These are phyloP conservation scores for Phytophthora ramorum DNA, from an alignment of 352 stramenopile genomes.

Conservation along the genomic window DNA sequence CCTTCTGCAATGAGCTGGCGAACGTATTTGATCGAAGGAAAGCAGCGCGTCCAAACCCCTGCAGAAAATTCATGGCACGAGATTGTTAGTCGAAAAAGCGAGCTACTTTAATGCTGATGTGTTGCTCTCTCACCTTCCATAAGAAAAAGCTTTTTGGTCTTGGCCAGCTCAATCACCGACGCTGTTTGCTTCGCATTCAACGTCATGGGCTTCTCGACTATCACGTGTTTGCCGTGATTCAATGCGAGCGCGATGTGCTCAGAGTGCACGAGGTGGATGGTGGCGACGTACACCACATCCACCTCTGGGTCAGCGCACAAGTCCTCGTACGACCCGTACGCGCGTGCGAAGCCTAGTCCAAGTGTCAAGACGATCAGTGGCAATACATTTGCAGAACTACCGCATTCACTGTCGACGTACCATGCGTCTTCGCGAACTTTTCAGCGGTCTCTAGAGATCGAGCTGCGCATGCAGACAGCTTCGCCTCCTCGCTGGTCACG, in stretches of 20 bases:
- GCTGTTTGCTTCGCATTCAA: slow-evolving; percentile 82
- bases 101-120: slow-evolving; percentile 16
- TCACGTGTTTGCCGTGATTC: slow-evolving; percentile 86
- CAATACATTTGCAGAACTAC: background rate
- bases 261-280: slow-evolving; percentile 85
- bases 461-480: slow-evolving; percentile 52
- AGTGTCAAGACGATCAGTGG: background rate
- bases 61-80: slow-evolving; percentile 56
- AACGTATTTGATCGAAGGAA: slow-evolving; percentile 71
- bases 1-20: slow-evolving; percentile 53
- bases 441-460: slow-evolving; percentile 52
- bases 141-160: slow-evolving; percentile 74
- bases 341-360: slow-evolving; percentile 48
- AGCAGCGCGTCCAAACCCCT: slow-evolving; percentile 86
- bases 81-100: background rate
- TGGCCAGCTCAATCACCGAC: slow-evolving; percentile 62
- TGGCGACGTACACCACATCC: slow-evolving; percentile 91
- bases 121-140: slow-evolving; percentile 72
- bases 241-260: slow-evolving; percentile 78
- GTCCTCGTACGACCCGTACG: slow-evolving; percentile 88
- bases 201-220: slow-evolving; percentile 93
- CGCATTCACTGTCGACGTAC: slow-evolving; percentile 20
- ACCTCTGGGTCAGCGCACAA: slow-evolving; percentile 78
- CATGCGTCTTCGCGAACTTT: slow-evolving; percentile 48
- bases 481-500: slow-evolving; percentile 14